Percentiles rank a stretch among this genome's conserved stretches.
phyloP scores from a whole-genome alignment of 495 filamentous ascomycete genomes.

The Aspergillus hancockii region DNA sequence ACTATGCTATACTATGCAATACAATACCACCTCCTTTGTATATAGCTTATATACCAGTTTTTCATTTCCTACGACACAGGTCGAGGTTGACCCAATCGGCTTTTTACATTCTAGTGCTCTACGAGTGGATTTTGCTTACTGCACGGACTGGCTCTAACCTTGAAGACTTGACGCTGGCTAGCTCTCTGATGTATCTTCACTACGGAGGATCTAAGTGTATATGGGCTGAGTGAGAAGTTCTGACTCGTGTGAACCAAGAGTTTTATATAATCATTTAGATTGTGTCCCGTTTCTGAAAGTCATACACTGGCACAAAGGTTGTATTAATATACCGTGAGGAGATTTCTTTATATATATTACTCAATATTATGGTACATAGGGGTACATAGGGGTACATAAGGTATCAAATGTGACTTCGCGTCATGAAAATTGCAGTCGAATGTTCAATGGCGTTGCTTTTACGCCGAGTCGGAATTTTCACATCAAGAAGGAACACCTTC shows the following conservation, averaged over 20 bases:
- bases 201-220: too few species aligned
- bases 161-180: too few species aligned
- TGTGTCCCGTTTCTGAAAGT: too few species aligned
- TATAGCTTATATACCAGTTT: slow-evolving; percentile 1
- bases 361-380: too few species aligned
- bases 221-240: too few species aligned
- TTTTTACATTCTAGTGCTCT: not conserved
- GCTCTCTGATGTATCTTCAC: too few species aligned
- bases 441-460: not conserved
- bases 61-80: not conserved
- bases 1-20: not conserved
- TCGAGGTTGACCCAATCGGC: not conserved
- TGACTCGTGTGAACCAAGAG: too few species aligned
- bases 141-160: too few species aligned
- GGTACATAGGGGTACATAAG: not conserved
- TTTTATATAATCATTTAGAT: not conserved
- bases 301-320: too few species aligned
- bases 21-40: too few species aligned
- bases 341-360: not conserved
- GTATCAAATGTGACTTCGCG: not conserved
- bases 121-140: not conserved
- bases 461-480: not conserved
- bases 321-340: too few species aligned
- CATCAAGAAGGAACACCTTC: slow-evolving; percentile 61
- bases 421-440: not conserved